Base-by-base conservation (phyloP, 2,329 filamentous ascomycete genomes). In the Colletotrichum cordylinicola region DNA sequence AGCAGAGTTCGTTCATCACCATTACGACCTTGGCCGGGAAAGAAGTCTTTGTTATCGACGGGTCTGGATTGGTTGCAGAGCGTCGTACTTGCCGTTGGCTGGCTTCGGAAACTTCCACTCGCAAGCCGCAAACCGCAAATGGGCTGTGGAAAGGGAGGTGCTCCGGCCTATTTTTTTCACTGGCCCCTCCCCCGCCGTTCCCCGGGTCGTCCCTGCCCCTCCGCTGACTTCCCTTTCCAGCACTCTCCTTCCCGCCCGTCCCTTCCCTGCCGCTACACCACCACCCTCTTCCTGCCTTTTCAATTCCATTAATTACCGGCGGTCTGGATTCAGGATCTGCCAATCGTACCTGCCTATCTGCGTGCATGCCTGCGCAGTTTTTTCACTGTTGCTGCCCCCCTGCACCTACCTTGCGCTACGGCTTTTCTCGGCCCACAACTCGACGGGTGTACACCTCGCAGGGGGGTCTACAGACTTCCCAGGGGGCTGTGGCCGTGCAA, bases 381-480 rank as follows among this genome's bases (percentile, higher is more conserved):
- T 31, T n/a, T 48, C 27, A 67, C 64, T 55, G 64, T 27, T 29
- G n/a, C 29, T 52, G 43, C 39, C 18, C n/a, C 31, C 24, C 24
- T 33, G 37, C 39, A 39, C 16, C 64, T 58, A 58, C 55, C 55
- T 10, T 52, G n/a, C 43, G 16, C 33, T 33, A 31, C 69, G 61
- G 62, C 69, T 75, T 75, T 55, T 61, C 12, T 75, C 69, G 72
- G 72, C 55, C 69, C 69, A 67, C 69, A 72, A 48, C 60, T 39
- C 33, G 16, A 58, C n/a, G n/a, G n/a, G n/a, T n/a, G n/a, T n/a
- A n/a, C n/a, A n/a, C n/a, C n/a, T n/a, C n/a, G n/a, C n/a, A n/a
- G n/a, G n/a, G n/a, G n/a, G n/a, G n/a, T n/a, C n/a, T n/a, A n/a
- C n/a, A n/a, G n/a, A n/a, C n/a, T n/a, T n/a, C n/a, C n/a, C n/a